These are phyloP conservation scores for Sphenostylis stenocarpa DNA, from an alignment of 306 rosid genomes.

Conservation along the genomic window DNA sequence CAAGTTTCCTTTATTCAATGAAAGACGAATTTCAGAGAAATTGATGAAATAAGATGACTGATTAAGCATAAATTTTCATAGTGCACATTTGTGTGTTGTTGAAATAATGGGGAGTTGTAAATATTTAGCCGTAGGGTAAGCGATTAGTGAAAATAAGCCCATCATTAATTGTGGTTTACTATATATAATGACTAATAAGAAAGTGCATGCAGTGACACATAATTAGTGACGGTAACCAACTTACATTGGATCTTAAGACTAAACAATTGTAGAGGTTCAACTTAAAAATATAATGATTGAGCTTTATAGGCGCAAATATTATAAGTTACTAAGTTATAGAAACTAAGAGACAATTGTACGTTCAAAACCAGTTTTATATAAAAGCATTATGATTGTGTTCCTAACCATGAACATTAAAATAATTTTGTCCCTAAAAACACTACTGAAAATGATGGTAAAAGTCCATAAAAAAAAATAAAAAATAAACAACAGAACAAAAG, in stretches of 20 bases:
- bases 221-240: background rate
- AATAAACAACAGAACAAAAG: too few species aligned
- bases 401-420: too few species aligned
- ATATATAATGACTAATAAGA: too few species aligned
- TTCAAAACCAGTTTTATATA: background rate
- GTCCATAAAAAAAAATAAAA: too few species aligned
- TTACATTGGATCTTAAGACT: background rate
- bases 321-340: too few species aligned
- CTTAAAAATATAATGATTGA: background rate
- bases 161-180: too few species aligned
- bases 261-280: background rate
- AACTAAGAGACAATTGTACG: background rate
- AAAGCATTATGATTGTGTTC: background rate
- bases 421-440: too few species aligned
- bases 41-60: too few species aligned
- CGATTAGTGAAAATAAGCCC: background rate
- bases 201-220: background rate
- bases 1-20: background rate
- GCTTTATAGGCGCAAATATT: too few species aligned
- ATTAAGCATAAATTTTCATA: background rate
- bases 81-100: background rate
- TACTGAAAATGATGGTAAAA: too few species aligned
- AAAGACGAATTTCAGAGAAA: background rate
- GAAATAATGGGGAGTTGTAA: background rate
- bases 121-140: background rate